Evolutionary conservation across 176 grass and related monocot species (phyloP), one percentile per base, ranked within the genome.

Genomic region (Tillandsia fasciculata): DNA sequence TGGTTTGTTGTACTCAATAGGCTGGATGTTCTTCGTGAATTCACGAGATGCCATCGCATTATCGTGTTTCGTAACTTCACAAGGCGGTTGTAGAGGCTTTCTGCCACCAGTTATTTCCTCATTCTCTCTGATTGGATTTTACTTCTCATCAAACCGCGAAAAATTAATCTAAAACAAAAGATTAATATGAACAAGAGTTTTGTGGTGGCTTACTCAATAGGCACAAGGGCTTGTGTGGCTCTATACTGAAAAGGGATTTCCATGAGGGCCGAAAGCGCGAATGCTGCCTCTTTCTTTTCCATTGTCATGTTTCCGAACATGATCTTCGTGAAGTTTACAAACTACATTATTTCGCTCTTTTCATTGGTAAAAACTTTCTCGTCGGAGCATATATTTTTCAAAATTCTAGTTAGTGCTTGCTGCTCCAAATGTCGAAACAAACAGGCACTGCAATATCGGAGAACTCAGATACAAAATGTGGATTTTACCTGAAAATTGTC

Each of bases 401-500:
- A 42, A 7, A 3, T 42, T 42, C 33, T 42, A 42, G 33, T 42
- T 42, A 7, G 0, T 42, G 5, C 33, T 42, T 42, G 33, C 33
- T 13, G 12, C n/a, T 56, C 12, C 12, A 56, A 56, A 56, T n/a
- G 52, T 12, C 15, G 13, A 56, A 3, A 56, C 53, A 56, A 9
- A 17, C 33, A 33, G 3, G 29, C 29, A 33, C 29, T 33, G 6
- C 29, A 33, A 33, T 18, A 7, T 58, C 54, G 14, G 14, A 17
- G 13, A 58, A 20, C 54, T 58, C 4, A 2, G 54, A 18, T 63
- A 48, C 52, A 64, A n/a, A 9, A 22, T 23, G 18, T 10, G 8
- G 0, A 14, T 0, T 3, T 47, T 70, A 77, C 80, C 80, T 82
- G 80, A 70, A 82, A 82, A 63, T 82, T 82, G 72, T 82, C 80